phyloP scores from a whole-genome alignment of 805 yeast genomes.

The Metschnikowia dekortorum region DNA sequence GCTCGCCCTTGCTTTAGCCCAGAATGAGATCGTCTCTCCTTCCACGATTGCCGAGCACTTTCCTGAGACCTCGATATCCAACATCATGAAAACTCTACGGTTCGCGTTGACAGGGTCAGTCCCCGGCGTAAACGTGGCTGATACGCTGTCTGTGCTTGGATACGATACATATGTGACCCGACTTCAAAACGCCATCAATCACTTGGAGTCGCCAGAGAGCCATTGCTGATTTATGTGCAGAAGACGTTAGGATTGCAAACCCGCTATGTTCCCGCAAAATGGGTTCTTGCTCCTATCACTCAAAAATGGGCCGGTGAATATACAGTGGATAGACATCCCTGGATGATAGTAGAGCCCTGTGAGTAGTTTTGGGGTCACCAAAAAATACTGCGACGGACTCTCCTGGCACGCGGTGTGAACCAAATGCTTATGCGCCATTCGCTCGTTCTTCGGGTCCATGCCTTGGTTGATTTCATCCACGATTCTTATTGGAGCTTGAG shows the following conservation, averaged over 20 bases:
- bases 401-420: slow-evolving; percentile 72
- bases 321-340: slow-evolving; percentile 82
- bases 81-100: slow-evolving; percentile 28
- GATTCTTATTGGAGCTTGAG: slow-evolving; percentile 87
- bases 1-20: slow-evolving; percentile 10
- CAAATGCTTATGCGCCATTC: slow-evolving; percentile 77
- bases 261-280: background rate
- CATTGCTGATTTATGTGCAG: background rate
- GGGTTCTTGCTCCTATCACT: slow-evolving; percentile 3
- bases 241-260: background rate
- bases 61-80: slow-evolving; percentile 1
- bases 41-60: slow-evolving; percentile 1
- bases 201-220: background rate
- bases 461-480: slow-evolving; percentile 99
- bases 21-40: slow-evolving; percentile 1
- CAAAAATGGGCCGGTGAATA: slow-evolving; percentile 40
- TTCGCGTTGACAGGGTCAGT: slow-evolving; percentile 65
- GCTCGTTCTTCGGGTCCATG: slow-evolving; percentile 92
- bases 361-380: slow-evolving; percentile 88
- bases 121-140: slow-evolving; percentile 66
- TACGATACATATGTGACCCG: slow-evolving; percentile 7
- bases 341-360: slow-evolving; percentile 73
- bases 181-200: slow-evolving; percentile 9
- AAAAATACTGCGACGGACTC: slow-evolving; percentile 72
- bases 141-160: slow-evolving; percentile 55